Base-by-base conservation (phyloP, 2,329 filamentous ascomycete species). In the Apiospora saccharicola region DNA sequence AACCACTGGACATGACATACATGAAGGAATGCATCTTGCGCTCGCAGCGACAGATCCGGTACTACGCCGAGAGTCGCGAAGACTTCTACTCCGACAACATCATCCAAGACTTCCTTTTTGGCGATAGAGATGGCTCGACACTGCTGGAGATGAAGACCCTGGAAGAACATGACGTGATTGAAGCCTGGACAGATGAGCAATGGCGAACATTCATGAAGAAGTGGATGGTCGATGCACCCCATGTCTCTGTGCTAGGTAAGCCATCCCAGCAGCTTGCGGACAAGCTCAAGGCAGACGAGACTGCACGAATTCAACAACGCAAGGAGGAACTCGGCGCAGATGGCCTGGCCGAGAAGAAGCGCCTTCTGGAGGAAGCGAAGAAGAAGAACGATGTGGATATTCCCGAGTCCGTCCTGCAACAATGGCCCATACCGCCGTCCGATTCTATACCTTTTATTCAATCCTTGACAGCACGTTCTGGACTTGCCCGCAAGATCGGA, bases 361-460 rank as follows among this genome's bases (percentile, higher is more conserved):
- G 94, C 75, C 92, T 91, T 78, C 88, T 99, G 5, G 93, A 97
- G 72, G 87, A 90, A 53, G 96, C 96, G 10, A 97, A 98, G 82
- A 89, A 90, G 24, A 93, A 95, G 82, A 99, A 98, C 78, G 94
- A 98, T 75, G 90, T 91, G 77, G 91, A 94, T 10, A 97, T 99
- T 72, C 96, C 96, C 0, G 87, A 90, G 34, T 90, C 93, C 2
- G 84, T 98, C n/a, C 87, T 99, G 19, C 92, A 94, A 73, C 86
- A 90, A 71, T 98, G 97, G 86, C 86, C 90, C 57, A 93, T 98
- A 14, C 96, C 96, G 0, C 89, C 91, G 44, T 94, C 94, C 0
- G 93, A 97, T 12, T 97, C 95, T 0, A 98, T 99, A 69, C 94
- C 98, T 80, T 98, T 99, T 82, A 97, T 98, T 77, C 89, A 95